Percentiles rank a stretch among this genome's conserved stretches.
These are phyloP conservation scores for Thozetella sp. DNA, from an alignment of 495 filamentous ascomycete genomes.

Conservation along the genomic window DNA sequence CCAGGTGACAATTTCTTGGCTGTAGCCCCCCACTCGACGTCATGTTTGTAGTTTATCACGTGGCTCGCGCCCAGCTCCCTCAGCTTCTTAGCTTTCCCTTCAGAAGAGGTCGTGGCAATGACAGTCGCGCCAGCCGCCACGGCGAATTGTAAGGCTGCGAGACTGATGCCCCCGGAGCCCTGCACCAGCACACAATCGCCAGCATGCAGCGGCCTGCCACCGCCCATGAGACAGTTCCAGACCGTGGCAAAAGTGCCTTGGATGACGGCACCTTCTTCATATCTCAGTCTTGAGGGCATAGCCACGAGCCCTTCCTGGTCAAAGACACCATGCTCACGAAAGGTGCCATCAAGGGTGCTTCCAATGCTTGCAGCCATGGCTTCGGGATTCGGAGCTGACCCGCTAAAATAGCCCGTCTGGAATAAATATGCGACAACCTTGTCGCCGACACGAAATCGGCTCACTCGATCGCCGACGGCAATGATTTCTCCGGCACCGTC, in stretches of 20 bases:
- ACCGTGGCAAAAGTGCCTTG: not conserved
- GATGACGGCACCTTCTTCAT: not conserved
- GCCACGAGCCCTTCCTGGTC: not conserved
- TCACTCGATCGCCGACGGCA: not conserved
- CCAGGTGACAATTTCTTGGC: slow-evolving; percentile 61
- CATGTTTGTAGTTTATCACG: slow-evolving; percentile 69
- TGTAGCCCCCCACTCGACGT: slow-evolving; percentile 66
- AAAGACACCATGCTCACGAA: not conserved
- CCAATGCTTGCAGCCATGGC: not conserved
- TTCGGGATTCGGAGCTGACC: not conserved
- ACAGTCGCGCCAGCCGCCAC: slow-evolving; percentile 75
- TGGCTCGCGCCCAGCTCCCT: slow-evolving; percentile 71
- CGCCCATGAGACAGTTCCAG: not conserved
- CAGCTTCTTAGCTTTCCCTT: slow-evolving; percentile 59
- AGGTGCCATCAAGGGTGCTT: not conserved
- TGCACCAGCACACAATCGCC: not conserved
- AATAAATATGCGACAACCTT: not conserved
- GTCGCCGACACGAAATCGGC: not conserved
- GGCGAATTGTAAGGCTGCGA: slow-evolving; percentile 50
- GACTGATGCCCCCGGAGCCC: not conserved
- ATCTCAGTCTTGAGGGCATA: not conserved
- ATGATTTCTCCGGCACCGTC: not conserved
- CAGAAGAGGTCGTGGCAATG: slow-evolving; percentile 72
- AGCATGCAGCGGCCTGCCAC: not conserved
- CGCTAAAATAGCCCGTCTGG: not conserved